These are phyloP conservation scores for Scopulariopsis brevicaulis DNA, from an alignment of 2,329 filamentous ascomycete genomes.

Conservation along the genomic window DNA sequence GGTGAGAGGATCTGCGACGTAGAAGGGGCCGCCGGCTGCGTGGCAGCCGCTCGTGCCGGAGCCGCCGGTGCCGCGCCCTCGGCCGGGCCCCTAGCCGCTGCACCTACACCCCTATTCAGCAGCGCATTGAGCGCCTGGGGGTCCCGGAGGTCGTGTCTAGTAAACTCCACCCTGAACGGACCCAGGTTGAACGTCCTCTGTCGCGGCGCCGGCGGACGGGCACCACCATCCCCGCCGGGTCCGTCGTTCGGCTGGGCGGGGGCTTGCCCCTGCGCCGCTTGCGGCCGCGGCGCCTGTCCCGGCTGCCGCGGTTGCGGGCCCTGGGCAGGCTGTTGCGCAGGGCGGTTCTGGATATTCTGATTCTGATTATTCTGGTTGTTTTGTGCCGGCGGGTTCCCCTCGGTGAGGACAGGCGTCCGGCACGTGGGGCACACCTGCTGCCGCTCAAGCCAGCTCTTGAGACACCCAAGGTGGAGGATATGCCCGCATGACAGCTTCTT, in stretches of 20 bases:
- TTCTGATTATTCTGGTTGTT: slow-evolving; percentile 11
- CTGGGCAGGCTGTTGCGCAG: slow-evolving; percentile 12
- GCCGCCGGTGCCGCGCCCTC: not conserved
- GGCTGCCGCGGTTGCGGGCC: slow-evolving; percentile 12
- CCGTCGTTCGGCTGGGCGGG: not conserved
- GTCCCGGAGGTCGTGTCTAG: slow-evolving; percentile 6
- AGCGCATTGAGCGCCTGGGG: slow-evolving; percentile 2
- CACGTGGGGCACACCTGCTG: slow-evolving; percentile 97
- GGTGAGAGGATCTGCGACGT: slow-evolving; percentile 2
- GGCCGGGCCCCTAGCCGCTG: not conserved
- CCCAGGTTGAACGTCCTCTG: slow-evolving; percentile 21
- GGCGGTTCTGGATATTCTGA: slow-evolving; percentile 20
- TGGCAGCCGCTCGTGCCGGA: not conserved
- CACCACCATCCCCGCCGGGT: not conserved
- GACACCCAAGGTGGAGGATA: slow-evolving; percentile 85
- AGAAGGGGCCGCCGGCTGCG: not conserved
- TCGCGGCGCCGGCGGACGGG: slow-evolving; percentile 10
- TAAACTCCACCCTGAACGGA: slow-evolving; percentile 6
- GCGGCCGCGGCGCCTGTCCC: slow-evolving; percentile 4
- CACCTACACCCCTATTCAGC: slow-evolving; percentile 3
- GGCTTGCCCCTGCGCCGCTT: not conserved
- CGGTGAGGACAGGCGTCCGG: slow-evolving; percentile 68
- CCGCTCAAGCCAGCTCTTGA: slow-evolving; percentile 93
- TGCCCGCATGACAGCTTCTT: slow-evolving; percentile 97
- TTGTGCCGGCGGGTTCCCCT: slow-evolving; percentile 18